These are phyloP conservation scores for Russula dissimulans DNA, from an alignment of 768 basidiomycete species.

Conservation along the genomic window DNA sequence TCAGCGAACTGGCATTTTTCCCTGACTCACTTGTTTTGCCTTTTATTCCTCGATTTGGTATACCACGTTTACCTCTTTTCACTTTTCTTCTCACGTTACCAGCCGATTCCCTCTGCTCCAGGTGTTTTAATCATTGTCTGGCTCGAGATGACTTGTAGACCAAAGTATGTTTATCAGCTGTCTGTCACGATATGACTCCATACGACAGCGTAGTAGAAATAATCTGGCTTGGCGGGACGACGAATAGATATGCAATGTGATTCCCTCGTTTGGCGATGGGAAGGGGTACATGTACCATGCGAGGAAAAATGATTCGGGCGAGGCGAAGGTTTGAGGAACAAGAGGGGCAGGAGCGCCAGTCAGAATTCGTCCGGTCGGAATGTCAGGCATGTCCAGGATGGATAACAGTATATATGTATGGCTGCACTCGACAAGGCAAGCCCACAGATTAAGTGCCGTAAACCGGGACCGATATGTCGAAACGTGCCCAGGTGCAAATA, in stretches of 20 bases:
- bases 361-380: background rate
- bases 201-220: background rate
- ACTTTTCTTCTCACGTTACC: background rate
- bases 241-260: no score
- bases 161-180: slow-evolving; percentile 1
- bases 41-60: background rate
- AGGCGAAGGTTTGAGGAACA: no score
- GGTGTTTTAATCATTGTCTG: background rate
- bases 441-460: background rate
- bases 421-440: background rate
- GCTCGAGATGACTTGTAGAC: background rate
- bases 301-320: no score
- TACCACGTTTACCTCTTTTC: background rate
- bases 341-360: no score
- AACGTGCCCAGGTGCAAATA: background rate
- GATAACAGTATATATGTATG: no score
- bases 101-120: no score
- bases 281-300: no score
- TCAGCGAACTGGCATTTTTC: background rate
- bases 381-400: background rate
- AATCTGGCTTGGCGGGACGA: no score
- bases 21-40: background rate
- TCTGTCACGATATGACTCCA: background rate
- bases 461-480: slow-evolving; percentile 1
- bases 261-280: no score